Conservation (phyloP, 805 yeast species). For the Huiozyma naganishii region DNA sequence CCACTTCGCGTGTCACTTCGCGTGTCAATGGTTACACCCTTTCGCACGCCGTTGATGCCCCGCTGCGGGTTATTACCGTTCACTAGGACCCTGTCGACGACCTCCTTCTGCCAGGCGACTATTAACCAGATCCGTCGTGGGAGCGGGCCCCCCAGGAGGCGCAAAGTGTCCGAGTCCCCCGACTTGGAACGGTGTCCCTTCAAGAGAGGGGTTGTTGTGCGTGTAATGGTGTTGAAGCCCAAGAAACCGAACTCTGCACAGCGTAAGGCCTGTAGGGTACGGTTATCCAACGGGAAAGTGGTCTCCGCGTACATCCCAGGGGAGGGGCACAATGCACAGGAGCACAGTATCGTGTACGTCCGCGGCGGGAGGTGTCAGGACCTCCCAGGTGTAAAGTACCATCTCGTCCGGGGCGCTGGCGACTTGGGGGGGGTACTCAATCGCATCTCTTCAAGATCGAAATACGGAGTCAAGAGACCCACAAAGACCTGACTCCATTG, state of each 20-base stretch:
- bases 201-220: constrained; percentile 82
- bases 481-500: not conserved
- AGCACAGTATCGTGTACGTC: constrained; percentile 89
- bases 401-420: constrained; percentile 82
- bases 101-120: constrained; percentile 38
- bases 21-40: too few relatives aligned
- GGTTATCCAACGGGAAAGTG: constrained; percentile 80
- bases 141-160: constrained; percentile 32
- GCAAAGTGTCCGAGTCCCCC: constrained; percentile 54
- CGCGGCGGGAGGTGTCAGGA: constrained; percentile 99
- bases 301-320: constrained; percentile 94
- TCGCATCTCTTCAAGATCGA: constrained; percentile 79
- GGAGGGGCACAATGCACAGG: constrained; percentile 97
- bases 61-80: too few relatives aligned
- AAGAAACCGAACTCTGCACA: constrained; percentile 98
- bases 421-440: constrained; percentile 94
- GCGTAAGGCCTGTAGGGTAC: constrained; percentile 91
- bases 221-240: constrained; percentile 93
- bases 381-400: constrained; percentile 96
- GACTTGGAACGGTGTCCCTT: constrained; percentile 78
- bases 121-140: constrained; percentile 71
- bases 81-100: constrained; percentile 4
- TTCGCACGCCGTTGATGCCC: too few relatives aligned
- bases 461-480: constrained; percentile 88
- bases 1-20: too few relatives aligned